These are phyloP conservation scores for Fusarium citri DNA, from an alignment of 2,329 filamentous ascomycete species.

Conservation along the genomic window DNA sequence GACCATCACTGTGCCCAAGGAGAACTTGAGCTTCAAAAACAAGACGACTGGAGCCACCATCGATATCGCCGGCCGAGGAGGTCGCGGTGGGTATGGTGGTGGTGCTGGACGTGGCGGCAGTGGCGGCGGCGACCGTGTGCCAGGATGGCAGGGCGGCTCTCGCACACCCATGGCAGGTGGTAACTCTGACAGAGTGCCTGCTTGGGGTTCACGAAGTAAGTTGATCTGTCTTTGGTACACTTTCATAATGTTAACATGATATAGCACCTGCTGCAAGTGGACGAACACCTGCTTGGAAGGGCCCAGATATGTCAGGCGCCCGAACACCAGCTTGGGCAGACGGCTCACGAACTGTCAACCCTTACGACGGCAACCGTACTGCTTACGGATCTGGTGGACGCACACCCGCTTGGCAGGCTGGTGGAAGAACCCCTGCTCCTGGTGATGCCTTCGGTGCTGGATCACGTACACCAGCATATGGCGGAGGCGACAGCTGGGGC, in stretches of 20 bases:
- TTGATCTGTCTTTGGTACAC: constrained; percentile 35
- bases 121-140: constrained; percentile 59
- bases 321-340: constrained; percentile 79
- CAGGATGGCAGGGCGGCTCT: constrained; percentile 72
- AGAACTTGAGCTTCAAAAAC: constrained; percentile 87
- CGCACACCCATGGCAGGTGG: constrained; percentile 74
- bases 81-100: constrained; percentile 58
- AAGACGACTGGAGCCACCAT: constrained; percentile 82
- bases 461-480: constrained; percentile 75
- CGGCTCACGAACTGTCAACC: constrained; percentile 74
- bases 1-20: constrained; percentile 85
- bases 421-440: constrained; percentile 74
- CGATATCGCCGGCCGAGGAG: constrained; percentile 70
- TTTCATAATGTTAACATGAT: constrained; percentile 41
- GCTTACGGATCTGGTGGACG: constrained; percentile 80
- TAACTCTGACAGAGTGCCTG: constrained; percentile 77
- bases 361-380: constrained; percentile 79
- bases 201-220: constrained; percentile 79
- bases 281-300: constrained; percentile 73
- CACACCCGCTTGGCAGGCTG: constrained; percentile 83
- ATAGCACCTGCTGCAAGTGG: constrained; percentile 67
- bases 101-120: constrained; percentile 60
- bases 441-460: constrained; percentile 73
- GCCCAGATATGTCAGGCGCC: constrained; percentile 63
- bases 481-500: constrained; percentile 69